Base-by-base conservation (phyloP, 2,329 filamentous ascomycete species). In the Myrmaecium sp. region DNA sequence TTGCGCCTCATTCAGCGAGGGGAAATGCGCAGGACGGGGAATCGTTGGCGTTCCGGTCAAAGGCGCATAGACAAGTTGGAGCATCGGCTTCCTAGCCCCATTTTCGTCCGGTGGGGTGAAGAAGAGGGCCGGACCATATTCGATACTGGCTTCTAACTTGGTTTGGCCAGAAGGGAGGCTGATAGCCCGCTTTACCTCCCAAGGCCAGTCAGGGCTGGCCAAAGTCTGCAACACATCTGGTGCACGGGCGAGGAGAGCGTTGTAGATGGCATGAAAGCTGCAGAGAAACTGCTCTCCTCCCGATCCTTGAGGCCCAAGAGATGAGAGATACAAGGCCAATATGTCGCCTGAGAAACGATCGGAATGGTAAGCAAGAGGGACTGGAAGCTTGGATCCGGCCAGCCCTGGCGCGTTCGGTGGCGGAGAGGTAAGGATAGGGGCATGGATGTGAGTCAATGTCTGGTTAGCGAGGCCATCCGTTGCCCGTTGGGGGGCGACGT, bases 401-500 rank as follows among this genome's bases (percentile, higher is more conserved):
- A 51, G 47, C 8, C 47, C 47, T 7, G 9, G 5, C 10, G 11
- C 12, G 16, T 31, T 21, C 25, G 28, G 12, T 8, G 26, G 14
- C 12, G 4, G 12, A 17, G 17, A 3, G 13, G 13, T 25, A 11
- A 21, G 5, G 10, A 5, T 5, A 21, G 19, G 22, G 11, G 13
- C 5, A 17, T 12, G 14, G 23, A 10, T 17, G 26, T 34, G 33
- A 44, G 42, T 48, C 15, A 49, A 29, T 2, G 48, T 51, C 29
- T 51, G 48, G 16, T 51, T 50, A 22, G 48, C 48, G 29, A 47
- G 50, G 5, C 45, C 44, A 30, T 51, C 48, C 3, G 48, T 51
- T 6, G 47, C 48, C 25, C 48, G 40, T 17, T 39, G 29, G 8
- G 41, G 31, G 26, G 40, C 42, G 13, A 48, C 39, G 27, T 51